Evolutionary conservation across 2,329 filamentous ascomycete genomes (phyloP), one percentile per base, ranked within the genome.

Genomic region (Talaromyces amestolkiae): DNA sequence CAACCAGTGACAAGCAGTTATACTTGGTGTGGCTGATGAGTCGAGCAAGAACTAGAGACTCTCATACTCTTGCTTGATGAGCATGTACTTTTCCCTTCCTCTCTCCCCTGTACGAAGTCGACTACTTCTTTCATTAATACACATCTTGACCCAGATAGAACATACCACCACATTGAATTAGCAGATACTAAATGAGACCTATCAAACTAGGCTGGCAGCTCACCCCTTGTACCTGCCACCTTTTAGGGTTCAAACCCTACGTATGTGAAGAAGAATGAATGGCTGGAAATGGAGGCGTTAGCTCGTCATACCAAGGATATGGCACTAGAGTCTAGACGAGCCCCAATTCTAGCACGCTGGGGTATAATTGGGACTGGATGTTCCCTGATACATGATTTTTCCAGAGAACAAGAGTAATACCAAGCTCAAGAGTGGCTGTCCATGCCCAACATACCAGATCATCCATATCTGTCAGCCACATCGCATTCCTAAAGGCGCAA

Each of bases 391-490:
- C 27, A 33, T n/a, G 33, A 5, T 4, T 4, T 54, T 3, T 24
- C 9, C 10, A 22, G 31, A 9, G 39, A 56, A 39, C 0, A 10
- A 19, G 27, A 62, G 33, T 22, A 31, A 8, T 31, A 31, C 6
- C 27, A 31, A 31, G 27, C 31, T 53, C n/a, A 41, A 39, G 13
- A 35, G 59, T 62, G 59, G 59, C 59, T 53, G n/a, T 39, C 45
- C 49, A 58, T 15, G 6, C 2, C 22, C 9, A 9, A 35, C 27
- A 51, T 45, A 47, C 17, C 31, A 24, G 6, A 33, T 39, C n/a
- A 33, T 39, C n/a, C 10, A 15, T 3, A 13, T 31, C 24, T n/a
- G 31, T 49, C 31, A 39, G 27, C 61, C 37, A 58, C 61, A 47
- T 2, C 3, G 35, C n/a, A 22, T 37, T 37, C 33, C 53, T 54